Evolutionary conservation across 2,329 filamentous ascomycete genomes (phyloP).

Genomic region (Zymoseptoria pseudotritici): DNA sequence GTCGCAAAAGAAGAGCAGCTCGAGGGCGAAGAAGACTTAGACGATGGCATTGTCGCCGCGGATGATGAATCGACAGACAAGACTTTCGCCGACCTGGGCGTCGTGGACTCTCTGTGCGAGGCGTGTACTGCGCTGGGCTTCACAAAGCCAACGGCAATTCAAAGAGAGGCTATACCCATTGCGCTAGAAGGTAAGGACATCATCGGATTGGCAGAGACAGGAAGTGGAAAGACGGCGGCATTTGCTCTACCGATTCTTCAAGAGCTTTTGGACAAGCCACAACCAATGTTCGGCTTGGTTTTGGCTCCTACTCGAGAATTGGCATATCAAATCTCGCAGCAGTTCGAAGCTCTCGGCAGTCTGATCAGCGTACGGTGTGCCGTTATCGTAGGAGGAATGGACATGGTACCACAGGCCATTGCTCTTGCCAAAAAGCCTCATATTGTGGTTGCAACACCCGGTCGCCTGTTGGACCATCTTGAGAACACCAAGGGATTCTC

Average conservation of each 20-base stretch:
- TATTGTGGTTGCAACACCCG: conserved; percentile 85
- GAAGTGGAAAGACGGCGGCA: conserved; percentile 90
- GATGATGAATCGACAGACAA: conserved; percentile 37
- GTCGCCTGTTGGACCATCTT: conserved; percentile 80
- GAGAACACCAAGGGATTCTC: conserved; percentile 97
- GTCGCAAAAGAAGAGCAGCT: conserved; percentile 17
- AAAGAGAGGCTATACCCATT: conserved; percentile 72
- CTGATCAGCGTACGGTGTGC: conserved; percentile 81
- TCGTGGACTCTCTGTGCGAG: conserved; percentile 82
- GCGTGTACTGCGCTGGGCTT: conserved; percentile 77
- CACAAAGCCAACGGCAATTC: conserved; percentile 81
- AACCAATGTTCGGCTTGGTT: conserved; percentile 78
- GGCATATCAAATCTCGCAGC: conserved; percentile 81
- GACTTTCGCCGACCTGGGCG: conserved; percentile 65
- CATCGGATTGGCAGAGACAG: conserved; percentile 91
- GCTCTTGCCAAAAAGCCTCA: conserved; percentile 94
- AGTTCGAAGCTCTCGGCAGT: conserved; percentile 80
- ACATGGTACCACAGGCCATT: conserved; percentile 89
- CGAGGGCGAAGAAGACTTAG: conserved; percentile 17
- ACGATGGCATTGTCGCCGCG: conserved; percentile 19
- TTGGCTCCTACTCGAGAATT: conserved; percentile 90
- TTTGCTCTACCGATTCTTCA: conserved; percentile 92
- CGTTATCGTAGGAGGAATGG: conserved; percentile 78
- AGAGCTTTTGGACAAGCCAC: conserved; percentile 78
- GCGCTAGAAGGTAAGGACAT: conserved; percentile 77